These are phyloP conservation scores for Phalaenopsis hybrid DNA, from an alignment of 116 monocot genomes.

Conservation along the genomic window DNA sequence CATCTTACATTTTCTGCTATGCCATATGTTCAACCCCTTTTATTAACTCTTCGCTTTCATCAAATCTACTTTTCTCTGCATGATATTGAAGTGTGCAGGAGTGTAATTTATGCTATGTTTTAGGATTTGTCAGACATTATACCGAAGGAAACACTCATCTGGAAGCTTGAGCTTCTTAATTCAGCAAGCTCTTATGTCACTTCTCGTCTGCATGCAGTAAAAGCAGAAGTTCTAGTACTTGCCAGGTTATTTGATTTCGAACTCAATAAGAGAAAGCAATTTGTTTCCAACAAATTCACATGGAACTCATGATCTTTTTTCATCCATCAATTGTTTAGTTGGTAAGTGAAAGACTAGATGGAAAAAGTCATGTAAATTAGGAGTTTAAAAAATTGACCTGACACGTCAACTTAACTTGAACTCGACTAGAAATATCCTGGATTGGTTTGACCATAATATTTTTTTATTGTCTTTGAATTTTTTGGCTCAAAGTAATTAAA, in stretches of 20 bases:
- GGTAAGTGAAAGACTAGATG: too few species aligned
- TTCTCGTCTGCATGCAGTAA: conserved; percentile 83
- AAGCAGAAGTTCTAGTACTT: conserved; percentile 79
- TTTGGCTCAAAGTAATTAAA: too few species aligned
- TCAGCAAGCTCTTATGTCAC: conserved; percentile 68
- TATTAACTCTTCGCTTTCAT: neutral
- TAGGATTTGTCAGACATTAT: conserved; percentile 81
- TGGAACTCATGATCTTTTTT: too few species aligned
- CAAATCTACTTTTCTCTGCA: neutral
- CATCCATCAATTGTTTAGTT: too few species aligned
- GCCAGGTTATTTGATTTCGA: conserved; percentile 33
- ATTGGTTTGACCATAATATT: too few species aligned
- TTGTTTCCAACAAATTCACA: neutral
- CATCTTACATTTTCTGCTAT: neutral
- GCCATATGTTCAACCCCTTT: neutral
- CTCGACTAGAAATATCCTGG: too few species aligned
- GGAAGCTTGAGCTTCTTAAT: conserved; percentile 86
- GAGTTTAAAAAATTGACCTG: too few species aligned
- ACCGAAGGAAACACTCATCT: conserved; percentile 68
- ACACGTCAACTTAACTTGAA: too few species aligned
- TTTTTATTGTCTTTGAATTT: too few species aligned
- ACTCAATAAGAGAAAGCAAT: neutral
- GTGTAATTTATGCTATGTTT: conserved; percentile 7
- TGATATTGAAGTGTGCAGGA: neutral
- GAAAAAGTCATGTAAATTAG: too few species aligned